Evolutionary conservation across 495 filamentous ascomycete genomes (phyloP), one percentile per base, ranked within the genome.

Genomic region (Evernia prunastri): DNA sequence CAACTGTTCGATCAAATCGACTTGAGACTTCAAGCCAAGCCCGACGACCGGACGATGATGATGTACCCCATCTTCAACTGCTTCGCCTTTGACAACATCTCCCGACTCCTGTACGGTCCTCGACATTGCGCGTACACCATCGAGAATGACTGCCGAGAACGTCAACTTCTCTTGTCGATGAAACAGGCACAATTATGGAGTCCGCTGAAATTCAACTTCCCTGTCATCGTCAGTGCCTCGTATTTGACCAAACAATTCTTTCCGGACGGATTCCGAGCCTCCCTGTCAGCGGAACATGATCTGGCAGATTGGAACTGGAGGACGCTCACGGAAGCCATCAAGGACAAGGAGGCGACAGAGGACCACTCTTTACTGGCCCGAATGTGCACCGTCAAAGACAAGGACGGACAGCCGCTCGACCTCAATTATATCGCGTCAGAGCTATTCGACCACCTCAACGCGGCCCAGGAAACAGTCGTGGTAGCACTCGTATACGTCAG

Each of bases 121-220:
- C 43, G 43, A 45, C 20, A 45, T 45, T 45, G 43, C 15, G 43
- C 43, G 18, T 45, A 45, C 43, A 45, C 43, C 3, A 45, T 45
- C 43, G 43, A 45, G 43, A 45, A 45, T 45, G 43, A 45, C 43
- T 45, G 43, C 43, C 43, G 4, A 45, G 43, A 45, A 45, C 43
- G 43, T 45, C 43, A 45, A 23, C 43, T 45, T 23, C 43, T 45
- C 10, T 23, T 45, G 18, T 15, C 10, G 43, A n/a, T 45, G 43
- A 45, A 45, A 45, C 43, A 45, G 43, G 43, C 43, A 45, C 43
- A 45, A 45, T 45, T 45, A 45, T 45, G 43, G 43, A 45, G 43
- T 45, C 43, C 43, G 43, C 15, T 45, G 43, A 45, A 45, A 45
- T 45, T 45, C 20, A 45, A 45, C 15, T 45, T 45, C 20, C 43